phyloP scores from a whole-genome alignment of 2,329 filamentous ascomycete species.

The Myriangium duriaei region DNA sequence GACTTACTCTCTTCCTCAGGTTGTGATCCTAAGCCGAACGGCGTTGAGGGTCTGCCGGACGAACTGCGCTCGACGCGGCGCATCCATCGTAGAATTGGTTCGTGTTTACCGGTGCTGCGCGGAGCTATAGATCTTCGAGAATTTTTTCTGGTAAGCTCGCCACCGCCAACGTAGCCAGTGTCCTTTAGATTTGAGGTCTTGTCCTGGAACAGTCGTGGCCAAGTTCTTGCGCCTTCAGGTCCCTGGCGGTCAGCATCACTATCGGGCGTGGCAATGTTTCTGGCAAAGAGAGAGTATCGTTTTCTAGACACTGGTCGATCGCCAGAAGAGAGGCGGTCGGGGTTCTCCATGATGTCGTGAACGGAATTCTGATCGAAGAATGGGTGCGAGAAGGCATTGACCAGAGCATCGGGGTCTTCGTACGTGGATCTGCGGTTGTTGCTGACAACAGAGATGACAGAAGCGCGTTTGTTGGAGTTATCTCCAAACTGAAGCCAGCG shows the following conservation, averaged over 20 bases:
- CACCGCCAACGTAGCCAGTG: constrained; percentile 5
- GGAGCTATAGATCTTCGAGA: constrained; percentile 5
- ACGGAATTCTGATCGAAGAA: constrained; percentile 5
- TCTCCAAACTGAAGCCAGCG: constrained; percentile 9
- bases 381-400: constrained; percentile 3
- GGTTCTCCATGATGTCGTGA: constrained; percentile 3
- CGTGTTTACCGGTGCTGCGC: constrained; percentile 5
- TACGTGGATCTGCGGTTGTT: background rate
- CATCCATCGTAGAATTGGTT: constrained; percentile 12
- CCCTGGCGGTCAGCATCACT: constrained; percentile 4
- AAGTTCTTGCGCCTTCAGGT: constrained; percentile 3
- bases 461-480: constrained; percentile 6
- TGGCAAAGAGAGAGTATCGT: constrained; percentile 8
- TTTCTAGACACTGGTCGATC: constrained; percentile 6
- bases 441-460: constrained; percentile 7
- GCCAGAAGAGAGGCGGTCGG: constrained; percentile 1
- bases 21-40: background rate
- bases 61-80: constrained; percentile 9
- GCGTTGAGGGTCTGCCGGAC: constrained; percentile 9
- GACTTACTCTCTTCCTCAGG: constrained; percentile 4
- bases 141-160: constrained; percentile 8
- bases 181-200: constrained; percentile 1
- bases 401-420: constrained; percentile 3
- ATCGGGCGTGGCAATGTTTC: constrained; percentile 5
- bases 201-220: constrained; percentile 9